phyloP scores from a whole-genome alignment of 1,284 basidiomycete genomes.

The Ustilago shanxiensis region DNA sequence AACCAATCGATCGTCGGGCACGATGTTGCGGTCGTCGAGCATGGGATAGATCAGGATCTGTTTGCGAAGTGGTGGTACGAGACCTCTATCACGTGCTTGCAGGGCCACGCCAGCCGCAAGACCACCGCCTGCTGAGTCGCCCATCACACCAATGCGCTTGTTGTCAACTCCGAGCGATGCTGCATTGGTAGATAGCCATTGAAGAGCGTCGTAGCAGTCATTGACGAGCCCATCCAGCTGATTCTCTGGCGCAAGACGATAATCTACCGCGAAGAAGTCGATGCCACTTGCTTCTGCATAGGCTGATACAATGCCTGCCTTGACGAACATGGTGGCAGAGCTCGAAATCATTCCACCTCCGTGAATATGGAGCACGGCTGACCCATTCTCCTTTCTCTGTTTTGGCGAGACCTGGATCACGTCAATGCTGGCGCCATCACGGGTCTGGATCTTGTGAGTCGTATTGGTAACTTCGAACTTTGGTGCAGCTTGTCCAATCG shows the following conservation, averaged over 20 bases:
- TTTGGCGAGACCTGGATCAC: conserved; percentile 28
- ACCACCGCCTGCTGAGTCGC: conserved; percentile 41
- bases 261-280: conserved; percentile 27
- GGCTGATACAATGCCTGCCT: background rate
- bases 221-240: conserved; percentile 28
- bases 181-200: conserved; percentile 31
- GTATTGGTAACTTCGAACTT: conserved; percentile 14
- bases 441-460: conserved; percentile 28
- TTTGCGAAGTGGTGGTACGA: conserved; percentile 32
- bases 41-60: conserved; percentile 45
- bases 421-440: conserved; percentile 29
- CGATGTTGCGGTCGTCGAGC: conserved; percentile 38
- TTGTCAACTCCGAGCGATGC: conserved; percentile 24
- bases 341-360: conserved; percentile 37
- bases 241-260: conserved; percentile 33
- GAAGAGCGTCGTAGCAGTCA: conserved; percentile 35
- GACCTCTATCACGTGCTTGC: conserved; percentile 25
- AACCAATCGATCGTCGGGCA: conserved; percentile 17
- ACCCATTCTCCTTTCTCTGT: conserved; percentile 16
- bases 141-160: conserved; percentile 27
- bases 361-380: conserved; percentile 30
- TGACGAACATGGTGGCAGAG: conserved; percentile 15
- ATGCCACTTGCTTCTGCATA: conserved; percentile 8
- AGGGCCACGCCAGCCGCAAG: conserved; percentile 39
- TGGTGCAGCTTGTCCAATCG: background rate